A percentile compares a stretch with the other conserved stretches of the same genome.
Conservation (phyloP, 768 basidiomycete genomes). For the Suillus weaverae region DNA sequence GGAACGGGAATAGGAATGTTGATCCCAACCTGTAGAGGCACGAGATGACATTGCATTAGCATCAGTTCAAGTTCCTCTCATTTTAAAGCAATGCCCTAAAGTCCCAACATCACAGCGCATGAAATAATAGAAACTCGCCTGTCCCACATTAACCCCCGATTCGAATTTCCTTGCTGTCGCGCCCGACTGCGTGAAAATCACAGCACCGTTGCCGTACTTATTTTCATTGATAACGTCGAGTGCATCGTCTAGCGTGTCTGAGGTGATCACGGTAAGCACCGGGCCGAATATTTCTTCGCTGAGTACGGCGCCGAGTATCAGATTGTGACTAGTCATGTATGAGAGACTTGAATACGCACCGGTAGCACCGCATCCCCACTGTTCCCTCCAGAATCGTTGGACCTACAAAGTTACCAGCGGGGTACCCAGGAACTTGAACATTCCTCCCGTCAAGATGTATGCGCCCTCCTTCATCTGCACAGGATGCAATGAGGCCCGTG, state of each 20-base stretch:
- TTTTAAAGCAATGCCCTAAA: background rate
- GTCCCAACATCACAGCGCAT: background rate
- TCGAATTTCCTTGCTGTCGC: constrained; percentile 95
- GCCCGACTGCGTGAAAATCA: constrained; percentile 95
- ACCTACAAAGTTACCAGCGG: constrained; percentile 91
- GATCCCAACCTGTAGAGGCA: constrained; percentile 60
- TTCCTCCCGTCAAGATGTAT: constrained; percentile 86
- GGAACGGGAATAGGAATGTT: constrained; percentile 95
- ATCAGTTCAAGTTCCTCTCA: background rate
- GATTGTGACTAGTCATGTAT: constrained; percentile 4
- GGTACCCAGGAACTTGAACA: constrained; percentile 66
- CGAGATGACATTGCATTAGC: background rate
- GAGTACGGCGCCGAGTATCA: background rate
- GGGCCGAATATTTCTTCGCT: constrained; percentile 98
- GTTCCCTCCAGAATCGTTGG: constrained; percentile 86
- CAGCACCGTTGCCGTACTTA: constrained; percentile 90
- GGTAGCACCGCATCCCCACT: constrained; percentile 85
- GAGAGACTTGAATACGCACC: constrained; percentile 46
- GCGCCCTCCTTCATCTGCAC: constrained; percentile 77
- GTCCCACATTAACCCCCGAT: constrained; percentile 81
- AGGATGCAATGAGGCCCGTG: constrained; percentile 69
- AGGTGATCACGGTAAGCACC: constrained; percentile 74
- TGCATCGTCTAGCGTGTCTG: constrained; percentile 87
- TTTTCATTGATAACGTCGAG: constrained; percentile 88
- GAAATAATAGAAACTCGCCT: constrained; percentile 26